Conservation (phyloP, 768 basidiomycete genomes). For the Trametes sanguinea region DNA sequence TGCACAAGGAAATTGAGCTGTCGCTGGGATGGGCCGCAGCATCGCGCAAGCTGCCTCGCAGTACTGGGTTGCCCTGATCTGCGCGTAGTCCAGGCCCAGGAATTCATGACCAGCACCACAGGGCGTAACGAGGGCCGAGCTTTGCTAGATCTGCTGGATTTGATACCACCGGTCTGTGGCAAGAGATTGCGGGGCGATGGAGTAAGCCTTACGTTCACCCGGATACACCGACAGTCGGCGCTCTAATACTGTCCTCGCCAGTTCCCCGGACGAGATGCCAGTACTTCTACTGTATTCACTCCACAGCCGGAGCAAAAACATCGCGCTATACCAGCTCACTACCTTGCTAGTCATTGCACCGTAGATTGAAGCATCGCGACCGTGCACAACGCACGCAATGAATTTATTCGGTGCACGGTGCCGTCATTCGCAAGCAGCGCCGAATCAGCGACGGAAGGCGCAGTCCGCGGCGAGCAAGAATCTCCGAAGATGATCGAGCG, state of each 20-base stretch:
- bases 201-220: slow-evolving; percentile 11
- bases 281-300: too few species aligned
- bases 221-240: slow-evolving; percentile 5
- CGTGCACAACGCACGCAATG: too few species aligned
- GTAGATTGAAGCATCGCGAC: too few species aligned
- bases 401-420: too few species aligned
- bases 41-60: not conserved
- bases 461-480: slow-evolving; percentile 16
- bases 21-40: too few species aligned
- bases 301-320: too few species aligned
- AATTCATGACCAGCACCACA: not conserved
- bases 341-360: not conserved
- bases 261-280: too few species aligned
- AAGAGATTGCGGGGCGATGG: not conserved
- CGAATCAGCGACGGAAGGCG: slow-evolving; percentile 18
- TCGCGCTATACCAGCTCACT: too few species aligned
- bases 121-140: slow-evolving; percentile 9
- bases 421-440: not conserved
- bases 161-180: not conserved
- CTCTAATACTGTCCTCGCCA: not conserved
- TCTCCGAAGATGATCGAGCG: slow-evolving; percentile 14
- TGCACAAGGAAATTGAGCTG: too few species aligned
- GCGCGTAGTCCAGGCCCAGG: not conserved
- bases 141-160: not conserved
- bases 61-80: not conserved